Percentiles rank a stretch among this genome's conserved stretches.
Evolutionary conservation across 148 eudicot species (phyloP).

Genomic region (Tetragonia tetragonoides): DNA sequence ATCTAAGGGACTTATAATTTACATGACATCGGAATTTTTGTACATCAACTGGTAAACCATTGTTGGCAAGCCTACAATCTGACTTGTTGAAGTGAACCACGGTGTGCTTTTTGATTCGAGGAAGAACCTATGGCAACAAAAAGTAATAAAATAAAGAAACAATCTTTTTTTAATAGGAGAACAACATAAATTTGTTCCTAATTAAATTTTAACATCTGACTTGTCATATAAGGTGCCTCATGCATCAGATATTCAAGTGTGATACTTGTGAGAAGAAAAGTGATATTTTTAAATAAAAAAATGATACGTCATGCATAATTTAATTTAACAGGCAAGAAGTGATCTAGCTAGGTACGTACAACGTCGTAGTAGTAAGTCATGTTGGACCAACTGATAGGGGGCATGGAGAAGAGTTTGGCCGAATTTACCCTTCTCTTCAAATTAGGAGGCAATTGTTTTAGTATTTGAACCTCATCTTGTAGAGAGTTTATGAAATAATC

Average conservation of each 20-base stretch:
- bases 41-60: slow-evolving; percentile 36
- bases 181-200: no score
- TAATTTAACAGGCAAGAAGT: neutral
- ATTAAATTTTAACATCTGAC: no score
- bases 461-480: slow-evolving; percentile 39
- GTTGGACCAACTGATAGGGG: slow-evolving; percentile 49
- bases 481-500: slow-evolving; percentile 43
- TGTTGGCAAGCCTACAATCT: slow-evolving; percentile 43
- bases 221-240: no score
- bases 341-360: slow-evolving; percentile 9
- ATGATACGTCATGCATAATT: no score
- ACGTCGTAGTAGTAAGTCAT: slow-evolving; percentile 34
- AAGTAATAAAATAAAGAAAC: neutral
- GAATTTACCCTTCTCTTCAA: slow-evolving; percentile 30
- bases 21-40: slow-evolving; percentile 43
- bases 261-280: no score
- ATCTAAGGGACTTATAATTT: slow-evolving; percentile 29
- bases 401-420: slow-evolving; percentile 31
- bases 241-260: no score
- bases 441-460: slow-evolving; percentile 37
- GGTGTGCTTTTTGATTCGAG: slow-evolving; percentile 26
- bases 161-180: no score
- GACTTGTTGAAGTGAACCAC: slow-evolving; percentile 41
- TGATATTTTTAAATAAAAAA: no score
- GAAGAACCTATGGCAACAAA: slow-evolving; percentile 31